Base-by-base conservation (phyloP, 345 rosid species). In the Nasturtium officinale region DNA sequence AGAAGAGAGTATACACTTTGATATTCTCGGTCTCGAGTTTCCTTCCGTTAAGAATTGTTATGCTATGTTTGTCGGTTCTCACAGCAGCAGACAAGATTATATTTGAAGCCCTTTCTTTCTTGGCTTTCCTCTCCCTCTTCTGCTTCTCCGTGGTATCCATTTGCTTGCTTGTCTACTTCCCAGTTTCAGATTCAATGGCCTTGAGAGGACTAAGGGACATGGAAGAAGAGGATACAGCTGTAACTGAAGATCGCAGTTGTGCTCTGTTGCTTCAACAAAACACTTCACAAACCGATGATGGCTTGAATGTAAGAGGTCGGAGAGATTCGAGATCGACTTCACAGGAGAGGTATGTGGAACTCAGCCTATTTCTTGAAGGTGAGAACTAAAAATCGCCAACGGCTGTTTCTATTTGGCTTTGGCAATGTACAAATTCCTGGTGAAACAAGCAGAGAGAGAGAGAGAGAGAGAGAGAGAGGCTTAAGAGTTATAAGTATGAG, bases 101-200 rank as follows among this genome's bases (percentile, higher is more conserved):
- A 60, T 95, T 85, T 64, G 99, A 95, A 85, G 92, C 85, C 64
- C 85, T 92, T 76, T 75, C 85, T 13, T 91, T 95, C 89, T 68
- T 79, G 74, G 90, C 97, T 23, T 95, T 91, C 84, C 83, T 95
- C 47, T 83, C 89, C 32, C 87, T 90, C 75, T 66, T 87, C 50
- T 85, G 87, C 73, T 91, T 92, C 78, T 83, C 83, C 28, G 91
- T 87, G 71, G 83, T 92, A 55, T 85, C 90, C 66, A 90, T 95
- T 59, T 87, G 79, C 84, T 48, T 91, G 85, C 90, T 95, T 63
- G 99, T 90, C 29, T 95, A 87, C 84, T 86, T 61, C 78, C 99
- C 99, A 1, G 86, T 95, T 63, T 86, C 93, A 2, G 98, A 95
- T 83, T 91, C 96, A 47, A 82, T 95, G 77, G 98, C 99, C n/a